phyloP scores from a whole-genome alignment of 306 rosid genomes.

The Leucaena leucocephala region DNA sequence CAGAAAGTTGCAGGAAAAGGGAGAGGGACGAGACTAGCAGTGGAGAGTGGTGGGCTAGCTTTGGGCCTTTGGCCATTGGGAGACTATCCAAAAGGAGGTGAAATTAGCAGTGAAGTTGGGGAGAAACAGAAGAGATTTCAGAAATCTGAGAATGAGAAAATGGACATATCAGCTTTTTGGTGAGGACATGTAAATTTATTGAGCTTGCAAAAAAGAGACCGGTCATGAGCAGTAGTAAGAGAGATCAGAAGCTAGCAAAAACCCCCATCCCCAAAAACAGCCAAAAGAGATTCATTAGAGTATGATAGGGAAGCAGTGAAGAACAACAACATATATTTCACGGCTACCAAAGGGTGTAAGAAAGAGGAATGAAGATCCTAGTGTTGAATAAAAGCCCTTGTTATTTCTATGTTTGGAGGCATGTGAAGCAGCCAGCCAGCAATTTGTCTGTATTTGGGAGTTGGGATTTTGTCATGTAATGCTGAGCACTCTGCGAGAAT shows the following conservation, averaged over 20 bases:
- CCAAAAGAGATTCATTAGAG: conserved; percentile 1
- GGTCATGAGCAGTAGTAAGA: conserved; percentile 23
- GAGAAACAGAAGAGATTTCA: conserved; percentile 17
- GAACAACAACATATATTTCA: conserved; percentile 24
- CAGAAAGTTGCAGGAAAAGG: conserved; percentile 22
- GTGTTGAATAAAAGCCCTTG: not conserved
- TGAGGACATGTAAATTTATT: not conserved
- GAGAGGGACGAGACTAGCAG: conserved; percentile 52
- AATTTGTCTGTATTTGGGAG: conserved; percentile 46
- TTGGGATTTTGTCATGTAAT: conserved; percentile 45
- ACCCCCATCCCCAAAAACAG: conserved; percentile 43
- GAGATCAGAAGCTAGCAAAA: not conserved
- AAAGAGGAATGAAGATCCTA: conserved; percentile 27
- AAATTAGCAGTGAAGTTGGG: conserved; percentile 25
- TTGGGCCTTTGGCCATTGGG: conserved; percentile 35
- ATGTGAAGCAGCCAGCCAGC: conserved; percentile 57
- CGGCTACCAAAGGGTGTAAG: conserved; percentile 42
- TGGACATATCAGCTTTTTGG: conserved; percentile 43
- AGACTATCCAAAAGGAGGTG: conserved; percentile 45
- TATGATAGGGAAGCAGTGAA: not conserved
- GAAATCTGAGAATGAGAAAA: conserved; percentile 23
- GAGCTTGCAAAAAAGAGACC: conserved; percentile 42
- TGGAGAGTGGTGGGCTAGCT: conserved; percentile 30
- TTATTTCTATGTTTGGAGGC: conserved; percentile 43
- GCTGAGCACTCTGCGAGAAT: conserved; percentile 28